Conservation (phyloP, 306 rosid species). For the Dalbergia cultrata region DNA sequence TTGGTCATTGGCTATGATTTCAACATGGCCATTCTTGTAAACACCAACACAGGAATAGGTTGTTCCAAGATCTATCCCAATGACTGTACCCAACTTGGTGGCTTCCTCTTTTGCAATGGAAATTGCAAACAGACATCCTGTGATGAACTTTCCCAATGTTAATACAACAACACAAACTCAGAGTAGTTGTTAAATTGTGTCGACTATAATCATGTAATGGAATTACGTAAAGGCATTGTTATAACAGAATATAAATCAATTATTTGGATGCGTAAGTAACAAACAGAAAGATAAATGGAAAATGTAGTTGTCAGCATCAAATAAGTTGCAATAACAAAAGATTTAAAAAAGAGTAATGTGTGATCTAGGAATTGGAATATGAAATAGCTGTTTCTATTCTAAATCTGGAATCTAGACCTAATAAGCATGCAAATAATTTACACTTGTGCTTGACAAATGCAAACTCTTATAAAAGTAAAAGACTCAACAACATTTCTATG, state of each 20-base stretch:
- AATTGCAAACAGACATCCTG: constrained; percentile 84
- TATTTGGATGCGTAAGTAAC: background rate
- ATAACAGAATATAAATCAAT: background rate
- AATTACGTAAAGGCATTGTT: background rate
- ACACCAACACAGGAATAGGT: constrained; percentile 99
- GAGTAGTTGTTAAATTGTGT: background rate
- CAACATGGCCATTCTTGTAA: constrained; percentile 95
- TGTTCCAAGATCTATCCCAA: constrained; percentile 96
- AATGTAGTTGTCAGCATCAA: background rate
- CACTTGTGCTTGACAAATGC: too few species aligned
- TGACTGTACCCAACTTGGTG: constrained; percentile 89
- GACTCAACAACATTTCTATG: background rate
- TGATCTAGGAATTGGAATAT: too few species aligned
- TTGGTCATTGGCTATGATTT: constrained; percentile 98
- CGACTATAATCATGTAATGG: background rate
- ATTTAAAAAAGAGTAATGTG: too few species aligned
- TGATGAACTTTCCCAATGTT: constrained; percentile 20
- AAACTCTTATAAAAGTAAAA: background rate
- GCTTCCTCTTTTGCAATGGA: constrained; percentile 94
- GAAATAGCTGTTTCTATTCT: constrained; percentile 4
- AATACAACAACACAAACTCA: constrained; percentile 38
- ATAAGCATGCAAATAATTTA: too few species aligned
- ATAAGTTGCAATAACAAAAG: too few species aligned
- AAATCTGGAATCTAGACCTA: background rate
- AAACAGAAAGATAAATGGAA: background rate